Base-by-base conservation (phyloP, 140 eudicot genomes). In the Stevia rebaudiana region DNA sequence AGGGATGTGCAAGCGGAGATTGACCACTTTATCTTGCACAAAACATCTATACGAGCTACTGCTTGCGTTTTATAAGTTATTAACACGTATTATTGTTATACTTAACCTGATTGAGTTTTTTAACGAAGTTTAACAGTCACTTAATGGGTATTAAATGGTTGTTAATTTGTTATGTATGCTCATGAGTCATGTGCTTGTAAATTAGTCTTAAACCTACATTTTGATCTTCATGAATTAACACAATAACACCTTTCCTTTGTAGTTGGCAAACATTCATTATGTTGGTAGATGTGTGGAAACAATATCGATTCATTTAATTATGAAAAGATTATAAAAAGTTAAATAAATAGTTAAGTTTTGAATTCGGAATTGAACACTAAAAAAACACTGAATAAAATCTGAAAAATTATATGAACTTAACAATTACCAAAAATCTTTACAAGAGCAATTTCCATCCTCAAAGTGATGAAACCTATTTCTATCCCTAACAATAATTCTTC, bases 1-100 rank as follows among this genome's bases (percentile, higher is more conserved):
- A 74, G 68, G 92, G 92, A 2, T 87, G 95, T 73, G 92, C 95
- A 19, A 87, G 95, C 54, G 95, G 95, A 36, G 95, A 87, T 72
- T 87, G 72, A 79, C 11, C 25, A 13, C 21, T 35, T 44, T 37
- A 69, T 57, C 5, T 35, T 35, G 23, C 42, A 44, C 46, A 19
- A 49, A 55, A 24, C 43, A 31, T 51, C 43, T 67, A 39, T 24
- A 39, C 8, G 56, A 42, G 31, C 30, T 15, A 21, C 40, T 63
- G 39, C 19, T 12, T 5, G 35, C 43, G 69, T 31, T 63, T 3
- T 15, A 46, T 7, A 41, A 13, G 41, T 30, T 52, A 6, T 39
- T 53, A 10, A 2, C 52, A 72, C 63, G 71, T 53, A 54, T 52
- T 43, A 41, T 57, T 23, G 17, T 62, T 3, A 63, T 62, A 63